A percentile compares a stretch with the other conserved stretches of the same genome.
phyloP scores from a whole-genome alignment of 208 protist genomes.

The Acanthamoeba castellanii region DNA sequence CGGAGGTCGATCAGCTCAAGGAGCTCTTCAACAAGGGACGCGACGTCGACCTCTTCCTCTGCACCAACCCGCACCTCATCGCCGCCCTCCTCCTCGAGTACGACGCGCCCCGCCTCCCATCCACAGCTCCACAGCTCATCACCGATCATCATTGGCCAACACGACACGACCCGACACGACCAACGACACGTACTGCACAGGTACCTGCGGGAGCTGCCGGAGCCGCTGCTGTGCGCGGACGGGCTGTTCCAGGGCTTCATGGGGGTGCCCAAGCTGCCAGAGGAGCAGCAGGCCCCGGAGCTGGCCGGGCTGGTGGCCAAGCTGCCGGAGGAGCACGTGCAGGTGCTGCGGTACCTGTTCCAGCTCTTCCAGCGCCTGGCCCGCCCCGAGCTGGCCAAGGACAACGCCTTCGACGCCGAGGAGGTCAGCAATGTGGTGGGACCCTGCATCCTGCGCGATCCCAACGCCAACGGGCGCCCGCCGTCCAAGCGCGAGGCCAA shows the following conservation, averaged over 20 bases:
- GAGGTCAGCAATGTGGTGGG: constrained; percentile 9
- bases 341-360: constrained; percentile 6
- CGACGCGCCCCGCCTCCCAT: background rate
- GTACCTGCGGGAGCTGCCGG: constrained; percentile 50
- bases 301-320: background rate
- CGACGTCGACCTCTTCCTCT: constrained; percentile 35
- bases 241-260: background rate
- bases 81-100: constrained; percentile 40
- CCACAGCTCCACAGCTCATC: no score
- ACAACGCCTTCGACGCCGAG: constrained; percentile 23
- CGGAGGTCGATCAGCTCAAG: constrained; percentile 27
- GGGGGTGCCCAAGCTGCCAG: background rate
- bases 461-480: background rate
- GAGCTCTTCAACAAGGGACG: constrained; percentile 54
- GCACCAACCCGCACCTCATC: constrained; percentile 58
- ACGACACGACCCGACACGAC: no score
- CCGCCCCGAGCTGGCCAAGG: background rate
- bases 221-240: constrained; percentile 9
- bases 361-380: background rate
- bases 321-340: constrained; percentile 21
- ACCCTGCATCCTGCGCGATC: constrained; percentile 38
- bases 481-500: constrained; percentile 8
- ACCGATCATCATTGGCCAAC: no score
- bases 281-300: constrained; percentile 15
- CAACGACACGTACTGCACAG: background rate